Base-by-base conservation (phyloP, 352 stramenopile species). In the Blastocystis sp. region DNA sequence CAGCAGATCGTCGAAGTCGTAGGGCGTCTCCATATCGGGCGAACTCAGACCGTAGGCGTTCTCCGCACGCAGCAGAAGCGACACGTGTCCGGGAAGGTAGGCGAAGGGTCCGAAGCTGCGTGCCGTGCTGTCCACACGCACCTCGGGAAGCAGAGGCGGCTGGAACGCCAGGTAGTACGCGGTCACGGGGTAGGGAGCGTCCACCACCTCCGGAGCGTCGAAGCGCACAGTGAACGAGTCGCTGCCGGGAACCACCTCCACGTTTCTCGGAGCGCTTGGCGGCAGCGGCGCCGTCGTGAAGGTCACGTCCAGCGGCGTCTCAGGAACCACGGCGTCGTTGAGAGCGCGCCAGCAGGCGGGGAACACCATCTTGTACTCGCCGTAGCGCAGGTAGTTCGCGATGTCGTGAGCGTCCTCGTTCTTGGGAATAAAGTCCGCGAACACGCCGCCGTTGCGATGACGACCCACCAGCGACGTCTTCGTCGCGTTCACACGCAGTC, bases 311-410 rank as follows among this genome's bases (percentile, higher is more conserved):
- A 84, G 42, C 21, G 53, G 16, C 36, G 36, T 32, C 36, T 84
- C 54, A 7, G 73, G 73, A 14, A 84, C 36, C n/a, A n/a, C 6
- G 11, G 73, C 73, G 27, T 32, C 18, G 44, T 84, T 84, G 9
- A 69, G 42, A 14, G 73, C 54, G 6, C n/a, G 6, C 73, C 73
- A 84, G 59, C 73, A 72, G 34, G 73, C n/a, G 11, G n/a, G 21
- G 59, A 84, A 73, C 4, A 69, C 29, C 54, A 75, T 38, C 54
- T 69, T 84, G 59, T 84, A 84, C 42, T 84, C 54, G 24, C 54
- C 73, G 34, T 84, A 84, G 34, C 59, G 34, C 73, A 84, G 44
- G 29, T 84, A 84, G 27, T 78, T 78, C 29, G 38, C 24, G 1
- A 53, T 11, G 34, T 78, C 67, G 49, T 63, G 34, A 38, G 57